These are phyloP conservation scores for Debaryomyces nepalensis DNA, from an alignment of 1,139 yeast genomes.

Conservation along the genomic window DNA sequence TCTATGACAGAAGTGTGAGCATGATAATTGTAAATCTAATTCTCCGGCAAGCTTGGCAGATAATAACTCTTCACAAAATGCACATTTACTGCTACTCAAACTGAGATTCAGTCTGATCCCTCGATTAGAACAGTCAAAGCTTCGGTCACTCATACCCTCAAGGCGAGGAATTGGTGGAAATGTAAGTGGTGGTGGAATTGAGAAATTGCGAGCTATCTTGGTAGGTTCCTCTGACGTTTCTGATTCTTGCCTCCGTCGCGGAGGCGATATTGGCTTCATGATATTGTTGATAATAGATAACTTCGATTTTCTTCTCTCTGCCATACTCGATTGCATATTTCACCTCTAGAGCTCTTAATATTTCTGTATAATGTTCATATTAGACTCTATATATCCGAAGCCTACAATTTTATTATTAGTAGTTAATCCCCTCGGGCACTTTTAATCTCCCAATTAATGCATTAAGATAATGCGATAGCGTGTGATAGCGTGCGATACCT, in stretches of 20 bases:
- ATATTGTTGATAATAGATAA: slow-evolving; percentile 2
- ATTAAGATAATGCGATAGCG: background rate
- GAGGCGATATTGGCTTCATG: slow-evolving; percentile 1
- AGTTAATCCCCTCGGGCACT: background rate
- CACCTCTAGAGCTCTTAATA: background rate
- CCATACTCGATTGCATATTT: background rate
- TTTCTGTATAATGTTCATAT: background rate
- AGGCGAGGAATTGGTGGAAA: slow-evolving; percentile 1
- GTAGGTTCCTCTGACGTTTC: background rate
- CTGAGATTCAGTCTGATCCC: background rate
- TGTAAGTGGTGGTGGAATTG: slow-evolving; percentile 3
- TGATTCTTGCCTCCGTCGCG: background rate
- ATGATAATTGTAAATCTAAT: slow-evolving; percentile 29
- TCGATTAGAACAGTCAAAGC: background rate
- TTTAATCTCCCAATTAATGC: slow-evolving; percentile 1
- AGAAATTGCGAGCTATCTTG: background rate
- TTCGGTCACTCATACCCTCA: background rate
- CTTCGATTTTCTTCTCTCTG: slow-evolving; percentile 4
- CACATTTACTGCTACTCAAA: slow-evolving; percentile 22
- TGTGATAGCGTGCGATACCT: background rate
- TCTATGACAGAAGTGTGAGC: slow-evolving; percentile 36
- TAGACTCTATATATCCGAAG: background rate
- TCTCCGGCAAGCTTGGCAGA: slow-evolving; percentile 25
- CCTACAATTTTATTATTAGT: background rate
- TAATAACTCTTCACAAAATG: slow-evolving; percentile 35